Evolutionary conservation across 208 protist genomes (phyloP), one percentile per base, ranked within the genome.

Genomic region (Wallacemonas rigidus): DNA sequence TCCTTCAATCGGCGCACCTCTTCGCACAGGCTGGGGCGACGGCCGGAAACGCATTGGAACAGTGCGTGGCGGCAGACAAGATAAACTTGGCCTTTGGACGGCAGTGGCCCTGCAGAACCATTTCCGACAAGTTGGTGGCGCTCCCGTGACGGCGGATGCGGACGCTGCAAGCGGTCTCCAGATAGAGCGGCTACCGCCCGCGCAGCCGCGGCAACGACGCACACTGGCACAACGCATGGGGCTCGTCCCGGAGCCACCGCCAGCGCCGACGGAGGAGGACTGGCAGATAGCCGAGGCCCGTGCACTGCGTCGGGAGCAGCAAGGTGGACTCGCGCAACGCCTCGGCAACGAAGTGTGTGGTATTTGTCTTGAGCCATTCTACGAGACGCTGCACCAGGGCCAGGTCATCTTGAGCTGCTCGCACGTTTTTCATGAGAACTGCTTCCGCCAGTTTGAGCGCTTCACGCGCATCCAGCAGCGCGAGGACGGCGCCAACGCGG

Each of bases 81-180:
- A 89, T 12, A 83, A 91, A 67, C 56, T 94, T 0, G 80, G 80
- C 41, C 57, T 97, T 54, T 97, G 92, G 90, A 94, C 87, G 45
- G 89, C 92, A 1, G 92, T 97, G 2, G 92, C 92, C 2, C 76
- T 97, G 8, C 92, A 97, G 75, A 80, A 95, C 69, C 92, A 97
- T 80, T 91, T 94, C 60, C 64, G 79, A 0, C 70, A 64, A 7
- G 78, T 80, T n/a, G 87, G 86, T 3, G 77, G 78, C 14, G 70
- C 74, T 3, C 60, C 70, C 43, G 0, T 53, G 3, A 26, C 36
- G 57, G 40, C 14, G 11, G 51, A 14, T 45, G 15, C 45, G 40
- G 51, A 70, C 45, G 57, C 43, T 40, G 45, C 71, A 4, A 51
- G 38, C 5, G 67, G 51, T 2, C 53, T 72, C 26, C 71, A 78